phyloP scores from a whole-genome alignment of 257 asterid species.

The Solanum bukasovii region DNA sequence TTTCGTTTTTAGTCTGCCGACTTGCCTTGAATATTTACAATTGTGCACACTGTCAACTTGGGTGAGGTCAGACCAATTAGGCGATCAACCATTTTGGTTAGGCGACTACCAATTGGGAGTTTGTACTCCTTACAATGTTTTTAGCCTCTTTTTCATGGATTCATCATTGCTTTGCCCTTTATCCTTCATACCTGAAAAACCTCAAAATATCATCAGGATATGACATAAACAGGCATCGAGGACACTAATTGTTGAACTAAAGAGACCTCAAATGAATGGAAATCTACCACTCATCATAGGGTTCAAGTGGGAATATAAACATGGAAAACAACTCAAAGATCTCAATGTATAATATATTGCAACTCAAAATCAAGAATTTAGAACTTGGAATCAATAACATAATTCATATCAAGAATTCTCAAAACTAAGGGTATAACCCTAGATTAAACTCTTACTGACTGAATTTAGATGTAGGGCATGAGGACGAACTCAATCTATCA shows the following conservation, averaged over 20 bases:
- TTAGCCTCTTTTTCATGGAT: background rate
- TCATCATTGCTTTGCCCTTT: background rate
- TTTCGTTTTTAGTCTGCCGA: background rate
- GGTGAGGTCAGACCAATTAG: background rate
- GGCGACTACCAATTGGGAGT: background rate
- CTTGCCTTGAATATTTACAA: background rate
- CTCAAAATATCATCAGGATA: background rate
- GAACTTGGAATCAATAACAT: background rate
- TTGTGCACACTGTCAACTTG: background rate
- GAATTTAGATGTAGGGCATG: background rate
- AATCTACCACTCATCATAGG: background rate
- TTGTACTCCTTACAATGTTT: background rate
- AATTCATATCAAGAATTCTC: background rate
- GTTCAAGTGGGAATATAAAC: background rate
- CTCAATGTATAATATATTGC: background rate
- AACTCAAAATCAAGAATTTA: no score
- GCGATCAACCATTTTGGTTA: background rate
- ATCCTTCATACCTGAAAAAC: background rate
- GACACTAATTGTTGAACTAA: background rate
- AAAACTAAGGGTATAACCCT: background rate
- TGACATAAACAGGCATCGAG: background rate
- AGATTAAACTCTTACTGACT: background rate
- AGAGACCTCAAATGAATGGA: background rate
- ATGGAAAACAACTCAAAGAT: background rate
- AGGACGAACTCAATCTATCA: background rate